Evolutionary conservation across 768 basidiomycete species (phyloP), one percentile per base, ranked within the genome.

Genomic region (Lactarius vividus): DNA sequence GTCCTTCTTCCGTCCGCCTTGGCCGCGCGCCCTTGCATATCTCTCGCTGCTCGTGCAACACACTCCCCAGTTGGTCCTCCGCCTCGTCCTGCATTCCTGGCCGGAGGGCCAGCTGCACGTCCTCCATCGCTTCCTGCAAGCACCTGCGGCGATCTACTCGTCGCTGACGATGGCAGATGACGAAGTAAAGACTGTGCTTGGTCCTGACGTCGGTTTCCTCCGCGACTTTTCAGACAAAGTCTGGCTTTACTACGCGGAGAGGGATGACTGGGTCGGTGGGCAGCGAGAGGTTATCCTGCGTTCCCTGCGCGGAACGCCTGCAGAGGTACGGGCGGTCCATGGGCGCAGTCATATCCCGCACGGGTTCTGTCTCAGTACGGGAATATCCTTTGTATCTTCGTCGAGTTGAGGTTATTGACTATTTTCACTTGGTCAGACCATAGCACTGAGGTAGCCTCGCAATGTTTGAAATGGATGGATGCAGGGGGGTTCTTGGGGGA

Each of bases 331-430:
- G 66, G 75, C 85, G 35, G 79, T 81, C 29, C 79, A 82, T 69
- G 84, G 79, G 4, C 74, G 74, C 6, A 71, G 76, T 7, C 80
- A 79, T 37, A 79, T 89, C 42, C 88, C 87, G 3, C 91, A 92
- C 73, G 85, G 86, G 18, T 92, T 91, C 73, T 90, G 86, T 72
- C 84, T 92, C 58, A 84, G 88, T 90, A 69, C 37, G 72, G 87
- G 16, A 35, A 7, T 31, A 46, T 35, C n/a, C 9, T 46, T 37
- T 46, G 4, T 46, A 3, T 4, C 57, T 29, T 59, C 4, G 31
- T 61, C 33, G 57, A 1, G 31, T 10, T n/a, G 28, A 23, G 54
- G 16, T 18, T n/a, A 18, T 18, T 29, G 16, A 46, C 31, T 33
- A n/a, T 53, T 60, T 5, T 64, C 54, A 31, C 16, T 64, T 62